Percentiles rank a stretch among this genome's conserved stretches.
These are phyloP conservation scores for Aspergillus quadricinctus DNA, from an alignment of 2,329 filamentous ascomycete genomes.

Conservation along the genomic window DNA sequence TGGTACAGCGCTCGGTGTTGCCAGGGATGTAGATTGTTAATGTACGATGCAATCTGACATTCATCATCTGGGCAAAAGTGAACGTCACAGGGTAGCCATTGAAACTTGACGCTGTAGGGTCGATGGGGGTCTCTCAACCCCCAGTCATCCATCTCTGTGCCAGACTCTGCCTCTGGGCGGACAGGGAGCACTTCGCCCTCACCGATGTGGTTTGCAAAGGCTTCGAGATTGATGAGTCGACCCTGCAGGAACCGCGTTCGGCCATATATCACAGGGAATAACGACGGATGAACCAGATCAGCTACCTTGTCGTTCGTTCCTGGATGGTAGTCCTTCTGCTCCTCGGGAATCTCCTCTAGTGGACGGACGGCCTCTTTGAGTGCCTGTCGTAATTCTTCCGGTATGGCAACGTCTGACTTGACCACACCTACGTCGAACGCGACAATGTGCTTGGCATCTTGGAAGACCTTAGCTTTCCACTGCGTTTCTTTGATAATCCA, in stretches of 20 bases:
- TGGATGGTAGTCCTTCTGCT: conserved; percentile 60
- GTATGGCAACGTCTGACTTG: conserved; percentile 51
- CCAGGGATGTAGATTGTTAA: conserved; percentile 43
- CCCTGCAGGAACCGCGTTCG: conserved; percentile 17
- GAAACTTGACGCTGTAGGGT: conserved; percentile 32
- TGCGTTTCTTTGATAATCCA: conserved; percentile 46
- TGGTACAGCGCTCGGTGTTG: conserved; percentile 31
- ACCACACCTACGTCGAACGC: conserved; percentile 46
- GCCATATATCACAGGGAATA: conserved; percentile 30
- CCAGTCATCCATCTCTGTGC: not conserved
- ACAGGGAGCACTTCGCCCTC: conserved; percentile 4
- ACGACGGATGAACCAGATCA: conserved; percentile 61
- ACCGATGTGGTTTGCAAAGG: conserved; percentile 9
- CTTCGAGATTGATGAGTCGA: conserved; percentile 12
- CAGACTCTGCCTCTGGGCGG: conserved; percentile 1
- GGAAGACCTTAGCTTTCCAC: conserved; percentile 43
- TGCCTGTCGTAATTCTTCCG: conserved; percentile 34
- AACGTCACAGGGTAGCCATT: conserved; percentile 47
- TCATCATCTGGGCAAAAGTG: conserved; percentile 16
- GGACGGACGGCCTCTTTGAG: conserved; percentile 45
- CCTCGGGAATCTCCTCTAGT: conserved; percentile 46
- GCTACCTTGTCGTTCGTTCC: conserved; percentile 54
- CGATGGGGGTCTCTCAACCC: not conserved
- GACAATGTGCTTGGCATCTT: conserved; percentile 37
- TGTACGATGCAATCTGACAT: conserved; percentile 36